Evolutionary conservation across 176 grass and related monocot genomes (phyloP), one percentile per base, ranked within the genome.

Genomic region (Cenchrus fungigraminus): DNA sequence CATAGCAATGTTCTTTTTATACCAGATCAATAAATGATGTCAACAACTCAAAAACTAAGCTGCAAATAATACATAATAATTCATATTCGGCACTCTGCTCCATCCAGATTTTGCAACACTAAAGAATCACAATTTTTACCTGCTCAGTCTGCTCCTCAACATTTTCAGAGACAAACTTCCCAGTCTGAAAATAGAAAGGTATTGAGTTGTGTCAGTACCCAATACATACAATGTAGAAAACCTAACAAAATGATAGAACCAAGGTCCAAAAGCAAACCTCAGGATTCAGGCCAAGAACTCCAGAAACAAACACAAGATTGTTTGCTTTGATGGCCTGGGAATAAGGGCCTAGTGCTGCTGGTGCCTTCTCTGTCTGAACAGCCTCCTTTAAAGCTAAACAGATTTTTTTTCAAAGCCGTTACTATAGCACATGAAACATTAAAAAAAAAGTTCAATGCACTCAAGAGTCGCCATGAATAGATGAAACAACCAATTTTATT

Each of bases 261-360:
- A 68, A 47, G 57, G 2, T 53, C 8, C 54, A 80, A 68, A 45
- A 66, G 29, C 55, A 83, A 86, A 99, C 97, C 97, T 94, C 94
- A 68, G 97, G 97, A 84, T 94, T 88, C 60, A 99, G 90, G 62
- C 97, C 97, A 66, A 99, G 87, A 79, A 92, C 88, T 56, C 97
- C 94, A 86, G 94, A 99, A 76, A 99, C 84, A 73, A 99, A 99
- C 52, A 99, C 89, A 79, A 99, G 88, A 84, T 99, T 96, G 69
- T 99, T 99, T 65, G 90, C 88, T 89, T 96, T 96, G 82, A 96
- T 94, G 68, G 97, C 97, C 72, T 99, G 97, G 42, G 97, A 99
- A 88, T 96, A 99, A 6, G 97, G 93, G 19, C 97, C 97, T 60
- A 96, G 77, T 79, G 97, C 97, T 61, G 97, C 93, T 2, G 97